A percentile compares a stretch with the other conserved stretches of the same genome.
These are phyloP conservation scores for Pseudopithomyces maydicus DNA, from an alignment of 2,329 filamentous ascomycete species.

Conservation along the genomic window DNA sequence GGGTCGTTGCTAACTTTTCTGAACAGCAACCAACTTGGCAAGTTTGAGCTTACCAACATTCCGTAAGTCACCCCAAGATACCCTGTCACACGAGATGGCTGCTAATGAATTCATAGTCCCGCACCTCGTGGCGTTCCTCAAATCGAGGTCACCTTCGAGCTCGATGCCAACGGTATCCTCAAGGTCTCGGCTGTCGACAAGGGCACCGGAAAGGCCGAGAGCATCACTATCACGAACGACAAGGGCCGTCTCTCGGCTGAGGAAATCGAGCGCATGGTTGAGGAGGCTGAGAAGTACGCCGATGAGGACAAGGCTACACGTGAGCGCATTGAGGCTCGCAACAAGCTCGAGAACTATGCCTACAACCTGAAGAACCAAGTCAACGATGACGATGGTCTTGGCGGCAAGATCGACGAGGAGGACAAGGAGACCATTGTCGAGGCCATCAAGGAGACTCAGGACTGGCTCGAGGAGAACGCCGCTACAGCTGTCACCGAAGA, in stretches of 20 bases:
- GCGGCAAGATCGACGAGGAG: slow-evolving; percentile 97
- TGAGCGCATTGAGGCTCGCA: slow-evolving; percentile 95
- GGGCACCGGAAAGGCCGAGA: slow-evolving; percentile 96
- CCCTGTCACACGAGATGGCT: background rate
- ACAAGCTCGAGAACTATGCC: slow-evolving; percentile 98
- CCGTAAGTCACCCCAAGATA: slow-evolving; percentile 53
- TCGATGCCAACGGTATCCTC: slow-evolving; percentile 98
- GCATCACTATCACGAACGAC: slow-evolving; percentile 99
- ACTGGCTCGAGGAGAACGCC: slow-evolving; percentile 97
- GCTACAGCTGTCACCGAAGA: slow-evolving; percentile 85
- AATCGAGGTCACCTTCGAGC: slow-evolving; percentile 97
- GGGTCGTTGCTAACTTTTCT: background rate
- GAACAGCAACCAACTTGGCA: slow-evolving; percentile 88
- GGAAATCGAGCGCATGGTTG: slow-evolving; percentile 99
- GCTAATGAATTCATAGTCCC: slow-evolving; percentile 52
- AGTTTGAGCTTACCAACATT: slow-evolving; percentile 97
- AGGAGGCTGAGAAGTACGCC: slow-evolving; percentile 97
- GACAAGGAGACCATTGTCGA: slow-evolving; percentile 97
- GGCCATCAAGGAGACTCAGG: slow-evolving; percentile 93
- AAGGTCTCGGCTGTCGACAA: slow-evolving; percentile 96
- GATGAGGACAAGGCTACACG: slow-evolving; percentile 99
- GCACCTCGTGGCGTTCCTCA: slow-evolving; percentile 96
- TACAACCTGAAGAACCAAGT: slow-evolving; percentile 99
- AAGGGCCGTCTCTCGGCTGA: slow-evolving; percentile 96
- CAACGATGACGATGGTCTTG: slow-evolving; percentile 94